These are phyloP conservation scores for Alternaria gansuensis DNA, from an alignment of 2,329 filamentous ascomycete genomes.

Conservation along the genomic window DNA sequence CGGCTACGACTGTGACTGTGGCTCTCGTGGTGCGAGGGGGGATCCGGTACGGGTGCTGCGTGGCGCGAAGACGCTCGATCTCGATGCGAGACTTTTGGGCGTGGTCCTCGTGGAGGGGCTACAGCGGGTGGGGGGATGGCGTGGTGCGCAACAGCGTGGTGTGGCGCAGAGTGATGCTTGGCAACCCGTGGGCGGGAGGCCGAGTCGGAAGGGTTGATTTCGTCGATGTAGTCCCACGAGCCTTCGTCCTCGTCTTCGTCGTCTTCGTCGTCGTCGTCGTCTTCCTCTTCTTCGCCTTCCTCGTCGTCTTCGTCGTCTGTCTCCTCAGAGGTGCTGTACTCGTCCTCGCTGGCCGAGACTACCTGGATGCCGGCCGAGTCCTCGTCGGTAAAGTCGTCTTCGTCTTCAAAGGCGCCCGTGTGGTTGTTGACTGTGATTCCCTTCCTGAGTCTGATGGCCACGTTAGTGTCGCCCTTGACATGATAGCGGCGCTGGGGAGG, in stretches of 20 bases:
- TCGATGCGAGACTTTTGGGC: slow-evolving; percentile 48
- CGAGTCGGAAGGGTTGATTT: slow-evolving; percentile 61
- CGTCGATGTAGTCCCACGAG: slow-evolving; percentile 49
- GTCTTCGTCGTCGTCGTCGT: slow-evolving; percentile 43
- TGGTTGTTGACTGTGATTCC: slow-evolving; percentile 52
- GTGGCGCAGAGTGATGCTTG: slow-evolving; percentile 31
- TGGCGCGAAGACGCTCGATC: slow-evolving; percentile 53
- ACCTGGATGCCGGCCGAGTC: slow-evolving; percentile 48
- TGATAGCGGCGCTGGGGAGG: slow-evolving; percentile 32
- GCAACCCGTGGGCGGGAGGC: slow-evolving; percentile 54
- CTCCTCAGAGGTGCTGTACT: slow-evolving; percentile 36
- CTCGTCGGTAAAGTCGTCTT: slow-evolving; percentile 44
- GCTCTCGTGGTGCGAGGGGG: slow-evolving; percentile 47
- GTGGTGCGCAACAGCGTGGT: slow-evolving; percentile 40
- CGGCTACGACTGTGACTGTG: slow-evolving; percentile 46
- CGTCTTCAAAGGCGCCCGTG: slow-evolving; percentile 46
- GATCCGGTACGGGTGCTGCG: slow-evolving; percentile 43
- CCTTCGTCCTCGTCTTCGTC: slow-evolving; percentile 45
- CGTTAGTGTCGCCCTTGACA: slow-evolving; percentile 51
- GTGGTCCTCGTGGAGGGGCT: slow-evolving; percentile 49
- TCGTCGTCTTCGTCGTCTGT: slow-evolving; percentile 45
- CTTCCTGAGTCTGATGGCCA: slow-evolving; percentile 49
- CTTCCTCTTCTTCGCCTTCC: slow-evolving; percentile 32
- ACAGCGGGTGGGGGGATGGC: slow-evolving; percentile 41
- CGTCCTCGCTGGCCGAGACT: slow-evolving; percentile 45